Percentiles rank a stretch among this genome's conserved stretches.
These are phyloP conservation scores for Trichoderma breve DNA, from an alignment of 2,329 filamentous ascomycete species.

Conservation along the genomic window DNA sequence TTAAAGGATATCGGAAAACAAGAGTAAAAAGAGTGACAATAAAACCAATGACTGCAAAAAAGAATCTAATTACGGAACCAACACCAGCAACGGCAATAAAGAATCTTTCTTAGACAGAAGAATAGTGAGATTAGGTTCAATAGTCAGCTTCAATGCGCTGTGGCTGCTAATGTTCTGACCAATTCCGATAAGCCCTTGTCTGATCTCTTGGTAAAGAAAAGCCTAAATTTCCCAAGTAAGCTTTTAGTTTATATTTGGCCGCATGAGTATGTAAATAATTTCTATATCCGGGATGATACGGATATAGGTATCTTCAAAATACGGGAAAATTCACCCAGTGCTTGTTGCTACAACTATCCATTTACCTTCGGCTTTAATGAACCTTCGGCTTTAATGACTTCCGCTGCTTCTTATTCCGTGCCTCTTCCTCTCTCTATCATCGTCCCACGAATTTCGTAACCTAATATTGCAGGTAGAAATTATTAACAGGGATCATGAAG, in stretches of 20 bases:
- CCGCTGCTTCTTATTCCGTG: fast-evolving
- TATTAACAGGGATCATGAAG: background rate
- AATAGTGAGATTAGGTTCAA: background rate
- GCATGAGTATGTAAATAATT: background rate
- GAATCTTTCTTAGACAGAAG: background rate
- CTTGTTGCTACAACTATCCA: background rate
- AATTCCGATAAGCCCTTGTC: background rate
- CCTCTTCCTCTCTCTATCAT: background rate
- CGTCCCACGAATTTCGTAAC: background rate
- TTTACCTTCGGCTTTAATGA: background rate
- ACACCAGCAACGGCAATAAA: background rate
- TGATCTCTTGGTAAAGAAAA: background rate
- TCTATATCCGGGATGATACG: background rate
- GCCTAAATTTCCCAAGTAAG: background rate
- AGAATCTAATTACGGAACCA: background rate
- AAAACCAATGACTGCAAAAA: background rate
- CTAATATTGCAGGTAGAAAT: background rate
- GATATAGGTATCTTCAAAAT: background rate
- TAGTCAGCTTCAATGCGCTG: background rate
- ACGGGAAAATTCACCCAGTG: background rate
- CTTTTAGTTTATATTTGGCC: background rate
- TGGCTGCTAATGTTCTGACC: background rate
- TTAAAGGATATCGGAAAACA: background rate
- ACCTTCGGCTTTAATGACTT: background rate
- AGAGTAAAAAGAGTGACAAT: background rate